These are phyloP conservation scores for Paratrypanosoma confusum DNA, from an alignment of 208 protist species.

Conservation along the genomic window DNA sequence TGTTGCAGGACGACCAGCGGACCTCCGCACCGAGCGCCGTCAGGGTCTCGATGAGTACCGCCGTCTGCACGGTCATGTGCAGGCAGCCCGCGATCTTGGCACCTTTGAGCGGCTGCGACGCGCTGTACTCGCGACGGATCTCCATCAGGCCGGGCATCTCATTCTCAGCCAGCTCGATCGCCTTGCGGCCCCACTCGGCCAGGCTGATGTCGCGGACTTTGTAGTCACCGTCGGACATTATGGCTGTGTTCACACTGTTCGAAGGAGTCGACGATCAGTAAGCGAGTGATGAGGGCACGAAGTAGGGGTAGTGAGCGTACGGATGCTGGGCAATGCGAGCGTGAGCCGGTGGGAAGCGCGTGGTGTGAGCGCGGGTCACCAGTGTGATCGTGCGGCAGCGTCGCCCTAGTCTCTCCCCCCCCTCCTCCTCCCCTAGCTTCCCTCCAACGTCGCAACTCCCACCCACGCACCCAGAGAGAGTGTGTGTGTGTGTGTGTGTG, in stretches of 20 bases:
- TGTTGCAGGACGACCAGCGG: constrained; percentile 98
- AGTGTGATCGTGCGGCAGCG: no score
- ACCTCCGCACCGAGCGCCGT: constrained; percentile 95
- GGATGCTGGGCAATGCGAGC: no score
- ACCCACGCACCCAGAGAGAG: no score
- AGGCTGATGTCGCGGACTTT: constrained; percentile 96
- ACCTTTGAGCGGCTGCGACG: constrained; percentile 91
- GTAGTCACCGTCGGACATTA: constrained; percentile 73
- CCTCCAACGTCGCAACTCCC: no score
- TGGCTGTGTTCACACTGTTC: background rate
- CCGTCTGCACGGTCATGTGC: constrained; percentile 99
- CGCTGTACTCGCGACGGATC: constrained; percentile 82
- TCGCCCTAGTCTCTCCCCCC: no score
- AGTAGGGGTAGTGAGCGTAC: no score
- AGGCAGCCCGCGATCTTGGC: constrained; percentile 97
- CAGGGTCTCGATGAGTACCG: constrained; percentile 99
- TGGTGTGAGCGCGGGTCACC: no score
- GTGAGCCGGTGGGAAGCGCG: no score
- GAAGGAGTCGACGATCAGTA: no score
- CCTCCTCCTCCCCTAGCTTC: no score
- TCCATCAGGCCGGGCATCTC: constrained; percentile 99
- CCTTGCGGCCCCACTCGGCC: constrained; percentile 96
- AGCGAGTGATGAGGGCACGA: no score
- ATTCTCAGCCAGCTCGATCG: constrained; percentile 96
- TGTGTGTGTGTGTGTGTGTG: no score